phyloP scores from a whole-genome alignment of 2,329 filamentous ascomycete genomes.

The Cladosporium sp. region DNA sequence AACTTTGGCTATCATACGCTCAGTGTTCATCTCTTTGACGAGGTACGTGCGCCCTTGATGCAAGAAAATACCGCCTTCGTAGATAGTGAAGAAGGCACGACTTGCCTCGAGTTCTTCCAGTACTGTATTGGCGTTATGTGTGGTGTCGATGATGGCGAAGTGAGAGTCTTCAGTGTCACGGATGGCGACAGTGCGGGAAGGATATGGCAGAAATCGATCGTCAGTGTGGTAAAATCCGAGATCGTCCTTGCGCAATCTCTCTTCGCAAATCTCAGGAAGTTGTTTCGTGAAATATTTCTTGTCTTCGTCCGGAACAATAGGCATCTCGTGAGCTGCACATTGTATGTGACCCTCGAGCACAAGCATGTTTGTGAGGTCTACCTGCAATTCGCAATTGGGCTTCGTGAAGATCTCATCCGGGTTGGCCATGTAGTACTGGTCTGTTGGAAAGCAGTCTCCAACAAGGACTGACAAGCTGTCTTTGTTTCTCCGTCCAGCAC shows the following conservation, averaged over 20 bases:
- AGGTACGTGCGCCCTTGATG: constrained; percentile 94
- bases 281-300: constrained; percentile 72
- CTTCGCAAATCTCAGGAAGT: constrained; percentile 65
- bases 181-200: constrained; percentile 79
- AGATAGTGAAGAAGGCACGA: constrained; percentile 91
- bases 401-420: constrained; percentile 90
- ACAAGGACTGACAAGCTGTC: constrained; percentile 88
- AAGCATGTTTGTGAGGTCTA: constrained; percentile 88
- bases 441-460: constrained; percentile 82
- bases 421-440: constrained; percentile 97
- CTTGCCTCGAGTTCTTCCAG: constrained; percentile 95
- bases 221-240: constrained; percentile 87
- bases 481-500: constrained; percentile 86
- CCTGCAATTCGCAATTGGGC: constrained; percentile 81
- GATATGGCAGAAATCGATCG: constrained; percentile 78
- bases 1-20: constrained; percentile 78
- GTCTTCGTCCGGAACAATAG: constrained; percentile 75
- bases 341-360: constrained; percentile 92
- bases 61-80: constrained; percentile 94
- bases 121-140: constrained; percentile 74
- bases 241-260: constrained; percentile 69
- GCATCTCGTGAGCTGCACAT: constrained; percentile 93
- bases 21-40: constrained; percentile 80
- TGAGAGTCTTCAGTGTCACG: constrained; percentile 87
- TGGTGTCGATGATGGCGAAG: constrained; percentile 88